Conservation (phyloP, 2,329 filamentous ascomycete species). For the Colletotrichum musae region DNA sequence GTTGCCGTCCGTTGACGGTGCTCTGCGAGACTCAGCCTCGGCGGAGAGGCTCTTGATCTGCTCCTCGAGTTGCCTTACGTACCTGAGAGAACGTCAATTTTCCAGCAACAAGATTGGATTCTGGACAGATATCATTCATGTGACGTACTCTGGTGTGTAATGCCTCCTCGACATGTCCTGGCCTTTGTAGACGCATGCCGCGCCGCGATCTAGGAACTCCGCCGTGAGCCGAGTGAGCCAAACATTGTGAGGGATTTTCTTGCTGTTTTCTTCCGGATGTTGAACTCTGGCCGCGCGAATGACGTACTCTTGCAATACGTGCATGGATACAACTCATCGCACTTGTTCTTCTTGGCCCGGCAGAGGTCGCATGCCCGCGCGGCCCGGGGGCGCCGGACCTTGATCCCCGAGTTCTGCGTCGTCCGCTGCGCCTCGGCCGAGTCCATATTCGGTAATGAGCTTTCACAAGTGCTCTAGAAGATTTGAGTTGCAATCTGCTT, state of each 20-base stretch:
- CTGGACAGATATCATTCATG: not conserved
- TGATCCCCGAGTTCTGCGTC: slow-evolving; percentile 39
- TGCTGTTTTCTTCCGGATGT: too few relatives aligned
- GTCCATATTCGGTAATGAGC: slow-evolving; percentile 8
- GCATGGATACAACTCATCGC: slow-evolving; percentile 48
- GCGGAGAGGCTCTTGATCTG: slow-evolving; percentile 44
- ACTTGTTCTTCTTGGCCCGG: slow-evolving; percentile 37
- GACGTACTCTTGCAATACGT: slow-evolving; percentile 58
- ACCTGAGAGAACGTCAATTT: slow-evolving; percentile 32
- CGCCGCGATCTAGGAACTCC: slow-evolving; percentile 39
- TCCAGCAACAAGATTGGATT: not conserved
- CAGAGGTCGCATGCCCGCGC: slow-evolving; percentile 37
- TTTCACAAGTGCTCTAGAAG: not conserved
- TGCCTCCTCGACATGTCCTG: slow-evolving; percentile 44
- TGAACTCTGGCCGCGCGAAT: not conserved
- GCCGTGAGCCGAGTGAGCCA: not conserved
- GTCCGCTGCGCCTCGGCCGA: slow-evolving; percentile 31
- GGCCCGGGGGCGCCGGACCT: slow-evolving; percentile 37
- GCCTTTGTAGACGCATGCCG: slow-evolving; percentile 49
- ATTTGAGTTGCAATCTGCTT: slow-evolving; percentile 25
- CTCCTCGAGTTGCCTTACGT: slow-evolving; percentile 45
- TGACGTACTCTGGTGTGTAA: slow-evolving; percentile 45
- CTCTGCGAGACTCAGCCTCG: slow-evolving; percentile 19
- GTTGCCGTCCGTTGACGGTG: slow-evolving; percentile 22
- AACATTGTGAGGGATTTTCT: not conserved